Evolutionary conservation across 108 stramenopile genomes (phyloP).

Genomic region (Mediolabrus comicus): DNA sequence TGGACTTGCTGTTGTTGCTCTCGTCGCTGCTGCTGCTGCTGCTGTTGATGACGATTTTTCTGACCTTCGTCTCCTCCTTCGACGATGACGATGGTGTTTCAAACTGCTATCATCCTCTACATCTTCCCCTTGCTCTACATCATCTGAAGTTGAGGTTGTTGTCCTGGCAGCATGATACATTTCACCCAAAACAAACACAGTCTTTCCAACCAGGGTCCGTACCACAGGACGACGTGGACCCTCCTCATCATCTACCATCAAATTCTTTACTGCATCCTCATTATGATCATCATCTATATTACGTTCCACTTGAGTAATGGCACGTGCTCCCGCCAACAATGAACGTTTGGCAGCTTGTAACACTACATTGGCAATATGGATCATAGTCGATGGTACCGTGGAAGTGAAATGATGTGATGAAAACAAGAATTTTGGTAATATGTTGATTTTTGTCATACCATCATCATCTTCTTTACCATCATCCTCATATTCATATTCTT

Average conservation of each 20-base stretch:
- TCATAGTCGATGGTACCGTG: background rate
- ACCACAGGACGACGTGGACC: background rate
- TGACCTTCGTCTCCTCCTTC: conserved; percentile 1
- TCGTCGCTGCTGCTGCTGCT: too few relatives aligned
- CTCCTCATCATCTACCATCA: background rate
- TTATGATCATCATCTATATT: background rate
- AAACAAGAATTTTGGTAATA: background rate
- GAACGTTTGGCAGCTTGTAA: background rate
- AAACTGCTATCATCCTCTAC: background rate
- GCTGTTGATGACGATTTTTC: too few relatives aligned
- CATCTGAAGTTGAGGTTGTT: background rate
- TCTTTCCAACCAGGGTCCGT: conserved; percentile 19
- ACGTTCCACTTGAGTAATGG: background rate
- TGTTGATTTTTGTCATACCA: too few relatives aligned
- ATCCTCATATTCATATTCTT: too few relatives aligned
- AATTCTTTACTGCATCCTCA: background rate
- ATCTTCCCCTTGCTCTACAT: background rate
- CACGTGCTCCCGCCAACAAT: background rate
- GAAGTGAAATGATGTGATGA: background rate
- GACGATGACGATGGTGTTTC: background rate
- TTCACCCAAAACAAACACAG: conserved; percentile 13
- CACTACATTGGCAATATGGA: background rate
- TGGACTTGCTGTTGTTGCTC: too few relatives aligned
- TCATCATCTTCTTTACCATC: too few relatives aligned
- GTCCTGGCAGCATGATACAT: conserved; percentile 15